Evolutionary conservation across 495 filamentous ascomycete genomes (phyloP).

Genomic region (Tuber borchii): DNA sequence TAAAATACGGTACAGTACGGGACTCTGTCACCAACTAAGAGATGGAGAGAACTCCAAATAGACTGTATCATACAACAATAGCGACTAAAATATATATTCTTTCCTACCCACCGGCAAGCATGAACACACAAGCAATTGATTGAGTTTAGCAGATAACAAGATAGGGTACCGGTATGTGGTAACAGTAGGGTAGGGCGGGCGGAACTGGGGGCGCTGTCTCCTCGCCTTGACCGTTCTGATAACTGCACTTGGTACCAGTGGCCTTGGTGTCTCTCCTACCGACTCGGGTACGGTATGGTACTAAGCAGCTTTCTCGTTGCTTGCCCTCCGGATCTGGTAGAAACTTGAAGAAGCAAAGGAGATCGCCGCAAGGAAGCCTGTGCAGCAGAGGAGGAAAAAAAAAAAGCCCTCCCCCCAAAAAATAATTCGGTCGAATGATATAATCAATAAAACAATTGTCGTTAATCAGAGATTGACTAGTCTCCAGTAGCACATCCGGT

Average conservation of each 20-base stretch:
- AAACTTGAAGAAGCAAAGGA: conserved; percentile 24
- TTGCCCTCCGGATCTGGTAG: conserved; percentile 22
- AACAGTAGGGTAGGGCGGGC: background rate
- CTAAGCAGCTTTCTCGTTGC: background rate
- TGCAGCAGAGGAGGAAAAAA: conserved; percentile 35
- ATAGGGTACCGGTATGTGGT: background rate
- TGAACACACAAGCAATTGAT: background rate
- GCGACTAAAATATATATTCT: background rate
- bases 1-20: conserved; percentile 25
- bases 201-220: background rate
- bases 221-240: conserved; percentile 1
- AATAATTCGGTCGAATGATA: conserved; percentile 2
- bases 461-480: conserved; percentile 25
- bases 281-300: background rate
- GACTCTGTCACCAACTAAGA: conserved; percentile 20
- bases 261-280: background rate
- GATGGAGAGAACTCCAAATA: conserved; percentile 17
- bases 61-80: background rate
- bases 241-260: background rate
- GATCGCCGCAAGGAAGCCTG: conserved; percentile 38
- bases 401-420: conserved; percentile 1
- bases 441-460: conserved; percentile 4
- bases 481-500: conserved; percentile 27
- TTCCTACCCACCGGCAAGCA: background rate
- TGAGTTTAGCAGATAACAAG: background rate